Conservation (phyloP, 2,329 filamentous ascomycete species). For the Metarhizium robertsii region DNA sequence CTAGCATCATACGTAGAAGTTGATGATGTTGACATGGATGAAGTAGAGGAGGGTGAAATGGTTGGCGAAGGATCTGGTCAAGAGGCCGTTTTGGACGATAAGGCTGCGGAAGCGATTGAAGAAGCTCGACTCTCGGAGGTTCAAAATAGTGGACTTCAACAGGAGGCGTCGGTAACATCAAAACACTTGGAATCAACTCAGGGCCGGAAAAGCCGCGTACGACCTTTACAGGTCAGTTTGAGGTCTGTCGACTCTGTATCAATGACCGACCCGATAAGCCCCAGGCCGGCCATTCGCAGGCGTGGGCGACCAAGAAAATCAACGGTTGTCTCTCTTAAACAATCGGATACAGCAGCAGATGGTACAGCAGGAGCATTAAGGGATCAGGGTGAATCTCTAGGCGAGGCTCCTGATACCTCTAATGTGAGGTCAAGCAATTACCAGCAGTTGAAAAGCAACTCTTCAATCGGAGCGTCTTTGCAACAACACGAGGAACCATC, state of each 20-base stretch:
- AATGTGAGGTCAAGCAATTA: background rate
- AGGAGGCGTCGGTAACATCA: slow-evolving; percentile 6
- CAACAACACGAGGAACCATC: background rate
- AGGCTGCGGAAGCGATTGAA: background rate
- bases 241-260: background rate
- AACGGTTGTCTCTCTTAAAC: background rate
- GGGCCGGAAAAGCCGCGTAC: slow-evolving; percentile 15
- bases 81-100: slow-evolving; percentile 31
- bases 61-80: slow-evolving; percentile 5
- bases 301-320: slow-evolving; percentile 20
- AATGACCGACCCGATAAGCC: background rate
- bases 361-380: background rate
- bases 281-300: slow-evolving; percentile 5
- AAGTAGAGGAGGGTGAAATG: slow-evolving; percentile 11
- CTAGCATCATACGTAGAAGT: slow-evolving; percentile 40
- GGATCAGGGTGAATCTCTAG: background rate
- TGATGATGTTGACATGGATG: slow-evolving; percentile 30
- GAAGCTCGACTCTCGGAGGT: background rate
- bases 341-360: background rate
- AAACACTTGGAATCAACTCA: background rate
- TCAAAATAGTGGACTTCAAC: background rate
- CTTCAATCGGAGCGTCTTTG: background rate
- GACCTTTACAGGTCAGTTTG: slow-evolving; percentile 10
- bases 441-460: background rate
- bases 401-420: background rate